A percentile compares a stretch with the other conserved stretches of the same genome.
phyloP scores from a whole-genome alignment of 208 protist species.

The Leishmania gerbilli region DNA sequence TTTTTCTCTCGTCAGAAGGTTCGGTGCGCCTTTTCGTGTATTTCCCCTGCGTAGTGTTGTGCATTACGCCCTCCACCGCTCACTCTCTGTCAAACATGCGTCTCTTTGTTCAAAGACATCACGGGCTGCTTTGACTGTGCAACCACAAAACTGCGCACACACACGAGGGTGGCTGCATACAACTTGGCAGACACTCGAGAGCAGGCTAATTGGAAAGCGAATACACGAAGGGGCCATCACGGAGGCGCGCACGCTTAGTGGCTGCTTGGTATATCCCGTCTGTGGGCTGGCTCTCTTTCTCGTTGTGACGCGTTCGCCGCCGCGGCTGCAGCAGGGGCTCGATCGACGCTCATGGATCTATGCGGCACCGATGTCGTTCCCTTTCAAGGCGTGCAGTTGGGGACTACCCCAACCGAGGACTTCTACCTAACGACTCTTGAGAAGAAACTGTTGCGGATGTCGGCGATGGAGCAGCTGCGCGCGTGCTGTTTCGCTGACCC shows the following conservation, averaged over 20 bases:
- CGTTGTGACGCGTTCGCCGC: too few relatives aligned
- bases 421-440: conserved; percentile 6
- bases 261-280: not conserved
- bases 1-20: not conserved
- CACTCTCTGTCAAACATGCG: not conserved
- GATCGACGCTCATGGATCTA: not conserved
- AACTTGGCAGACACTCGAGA: too few relatives aligned
- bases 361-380: not conserved
- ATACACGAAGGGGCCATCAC: not conserved
- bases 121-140: not conserved
- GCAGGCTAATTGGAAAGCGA: not conserved
- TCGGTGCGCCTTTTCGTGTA: not conserved
- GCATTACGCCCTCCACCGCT: not conserved
- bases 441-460: conserved; percentile 7
- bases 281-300: too few relatives aligned
- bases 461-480: conserved; percentile 1
- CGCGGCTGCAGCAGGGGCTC: too few relatives aligned
- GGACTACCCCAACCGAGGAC: not conserved
- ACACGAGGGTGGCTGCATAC: not conserved
- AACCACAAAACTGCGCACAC: not conserved
- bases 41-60: not conserved
- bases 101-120: not conserved
- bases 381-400: not conserved
- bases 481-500: not conserved
- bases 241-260: not conserved